A percentile compares a stretch with the other conserved stretches of the same genome.
Evolutionary conservation across 129 eudicot species (phyloP).

Genomic region (Helianthus tuberosus): DNA sequence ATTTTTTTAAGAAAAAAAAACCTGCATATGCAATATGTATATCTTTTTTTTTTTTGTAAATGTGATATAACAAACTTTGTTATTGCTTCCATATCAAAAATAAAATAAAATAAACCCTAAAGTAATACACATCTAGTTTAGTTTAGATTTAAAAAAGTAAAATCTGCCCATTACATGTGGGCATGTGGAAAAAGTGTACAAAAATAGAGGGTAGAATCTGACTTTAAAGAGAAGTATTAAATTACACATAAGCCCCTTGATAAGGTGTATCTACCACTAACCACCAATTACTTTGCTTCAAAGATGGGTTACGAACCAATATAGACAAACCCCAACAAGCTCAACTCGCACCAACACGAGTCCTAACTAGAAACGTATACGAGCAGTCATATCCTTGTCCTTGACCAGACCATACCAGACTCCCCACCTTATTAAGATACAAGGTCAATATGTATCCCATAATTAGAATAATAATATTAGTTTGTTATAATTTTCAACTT

Average conservation of each 20-base stretch:
- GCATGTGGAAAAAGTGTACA: not conserved
- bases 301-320: constrained; percentile 32
- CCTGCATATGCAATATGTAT: too few relatives aligned
- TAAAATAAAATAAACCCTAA: too few relatives aligned
- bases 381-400: constrained; percentile 44
- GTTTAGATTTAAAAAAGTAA: too few relatives aligned
- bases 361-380: constrained; percentile 25
- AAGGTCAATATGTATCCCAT: not conserved
- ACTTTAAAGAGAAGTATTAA: constrained; percentile 9
- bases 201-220: constrained; percentile 4
- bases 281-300: constrained; percentile 39
- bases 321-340: constrained; percentile 25
- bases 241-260: constrained; percentile 22
- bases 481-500: too few relatives aligned
- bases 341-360: constrained; percentile 25
- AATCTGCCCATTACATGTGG: not conserved
- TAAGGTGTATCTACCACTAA: constrained; percentile 34
- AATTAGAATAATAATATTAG: not conserved
- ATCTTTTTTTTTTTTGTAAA: too few relatives aligned
- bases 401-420: constrained; percentile 26
- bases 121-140: too few relatives aligned
- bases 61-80: too few relatives aligned
- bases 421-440: constrained; percentile 26
- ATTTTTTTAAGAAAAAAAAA: too few relatives aligned
- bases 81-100: too few relatives aligned